Evolutionary conservation across 768 basidiomycete genomes (phyloP).

Genomic region (Lentinula lateritia): DNA sequence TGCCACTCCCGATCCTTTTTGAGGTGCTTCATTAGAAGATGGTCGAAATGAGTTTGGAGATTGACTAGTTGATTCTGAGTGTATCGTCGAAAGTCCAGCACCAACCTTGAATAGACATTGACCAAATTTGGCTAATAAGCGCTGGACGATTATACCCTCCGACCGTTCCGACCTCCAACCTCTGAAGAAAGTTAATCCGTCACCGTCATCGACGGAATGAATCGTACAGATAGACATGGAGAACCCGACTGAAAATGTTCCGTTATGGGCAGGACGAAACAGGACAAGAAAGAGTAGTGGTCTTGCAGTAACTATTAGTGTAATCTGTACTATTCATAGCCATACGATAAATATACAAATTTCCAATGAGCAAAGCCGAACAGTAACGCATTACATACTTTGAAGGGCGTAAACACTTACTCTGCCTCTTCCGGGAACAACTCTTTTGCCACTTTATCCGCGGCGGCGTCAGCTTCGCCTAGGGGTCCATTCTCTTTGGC

Average conservation of each 20-base stretch:
- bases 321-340: neutral
- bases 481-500: constrained; percentile 31
- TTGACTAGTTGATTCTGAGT: no score
- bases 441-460: constrained; percentile 48
- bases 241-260: neutral
- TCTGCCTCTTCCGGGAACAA: constrained; percentile 39
- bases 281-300: neutral
- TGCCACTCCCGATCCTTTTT: neutral
- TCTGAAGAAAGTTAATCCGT: neutral
- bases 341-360: neutral
- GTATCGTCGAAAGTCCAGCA: no score
- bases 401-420: neutral
- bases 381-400: neutral
- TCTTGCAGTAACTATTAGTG: neutral
- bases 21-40: no score
- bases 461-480: constrained; percentile 44
- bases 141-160: neutral
- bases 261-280: neutral
- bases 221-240: neutral
- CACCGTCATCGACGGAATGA: neutral
- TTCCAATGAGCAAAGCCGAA: neutral
- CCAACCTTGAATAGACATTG: neutral
- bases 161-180: neutral
- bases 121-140: neutral
- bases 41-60: no score